Conservation (phyloP, 164 flowering plant genomes). For the Magnolia kwangsiensis region DNA sequence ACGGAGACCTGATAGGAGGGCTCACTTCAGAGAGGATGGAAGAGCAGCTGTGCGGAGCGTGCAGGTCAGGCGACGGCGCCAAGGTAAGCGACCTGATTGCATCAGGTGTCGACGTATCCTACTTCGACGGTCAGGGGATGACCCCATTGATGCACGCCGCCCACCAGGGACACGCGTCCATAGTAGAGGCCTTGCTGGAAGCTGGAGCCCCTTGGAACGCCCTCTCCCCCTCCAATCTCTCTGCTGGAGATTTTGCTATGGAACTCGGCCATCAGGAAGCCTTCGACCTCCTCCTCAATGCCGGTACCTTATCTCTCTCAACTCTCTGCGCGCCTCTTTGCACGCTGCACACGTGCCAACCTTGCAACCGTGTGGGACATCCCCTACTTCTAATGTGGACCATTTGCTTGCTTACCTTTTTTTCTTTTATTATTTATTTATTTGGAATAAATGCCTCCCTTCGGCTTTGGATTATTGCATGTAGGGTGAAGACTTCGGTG, state of each 20-base stretch:
- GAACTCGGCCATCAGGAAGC: conserved; percentile 78
- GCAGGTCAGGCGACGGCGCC: conserved; percentile 64
- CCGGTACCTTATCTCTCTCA: conserved; percentile 40
- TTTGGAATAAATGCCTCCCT: too few species aligned
- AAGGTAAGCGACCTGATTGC: conserved; percentile 37
- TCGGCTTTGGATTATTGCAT: too few species aligned
- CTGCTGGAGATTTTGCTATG: conserved; percentile 97
- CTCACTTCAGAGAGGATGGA: not conserved
- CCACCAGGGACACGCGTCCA: conserved; percentile 55
- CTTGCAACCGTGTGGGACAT: too few species aligned
- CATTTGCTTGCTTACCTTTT: too few species aligned
- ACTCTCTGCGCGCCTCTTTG: too few species aligned
- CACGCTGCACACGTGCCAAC: too few species aligned
- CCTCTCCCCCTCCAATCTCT: conserved; percentile 66
- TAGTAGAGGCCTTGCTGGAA: conserved; percentile 39
- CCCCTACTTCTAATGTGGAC: too few species aligned
- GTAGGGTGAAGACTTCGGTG: too few species aligned
- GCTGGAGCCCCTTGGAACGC: conserved; percentile 98
- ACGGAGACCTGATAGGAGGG: not conserved
- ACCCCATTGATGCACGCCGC: conserved; percentile 96
- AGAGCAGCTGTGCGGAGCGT: conserved; percentile 19
- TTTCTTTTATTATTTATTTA: too few species aligned
- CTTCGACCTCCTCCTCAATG: conserved; percentile 77
- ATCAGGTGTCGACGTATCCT: conserved; percentile 64
- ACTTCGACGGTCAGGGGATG: conserved; percentile 69